phyloP scores from a whole-genome alignment of 352 stramenopile genomes.

The Globisporangium solare region DNA sequence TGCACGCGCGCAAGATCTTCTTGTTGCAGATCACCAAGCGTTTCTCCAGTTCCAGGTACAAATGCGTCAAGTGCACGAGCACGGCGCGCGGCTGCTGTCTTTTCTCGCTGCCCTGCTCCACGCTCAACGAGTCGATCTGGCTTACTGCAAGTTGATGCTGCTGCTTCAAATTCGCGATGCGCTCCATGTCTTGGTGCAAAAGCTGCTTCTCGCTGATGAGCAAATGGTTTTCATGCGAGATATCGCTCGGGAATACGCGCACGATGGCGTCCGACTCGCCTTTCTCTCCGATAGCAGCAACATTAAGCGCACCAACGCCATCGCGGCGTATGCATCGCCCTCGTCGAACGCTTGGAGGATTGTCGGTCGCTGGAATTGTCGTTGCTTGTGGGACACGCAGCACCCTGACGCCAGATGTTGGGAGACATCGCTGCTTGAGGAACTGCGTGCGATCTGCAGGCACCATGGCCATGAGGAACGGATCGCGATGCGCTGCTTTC shows the following conservation, averaged over 20 bases:
- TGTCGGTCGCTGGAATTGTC: no score
- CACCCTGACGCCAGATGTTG: slow-evolving; percentile 49
- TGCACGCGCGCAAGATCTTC: slow-evolving; percentile 48
- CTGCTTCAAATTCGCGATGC: slow-evolving; percentile 20
- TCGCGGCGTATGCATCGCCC: no score
- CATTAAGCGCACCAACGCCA: no score
- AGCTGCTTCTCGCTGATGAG: slow-evolving; percentile 58
- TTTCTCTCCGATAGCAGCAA: no score
- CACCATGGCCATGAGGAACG: slow-evolving; percentile 56
- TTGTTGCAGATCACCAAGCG: slow-evolving; percentile 58
- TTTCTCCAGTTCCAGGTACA: slow-evolving; percentile 37
- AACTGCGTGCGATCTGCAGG: slow-evolving; percentile 36
- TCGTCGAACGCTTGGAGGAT: slow-evolving; percentile 16
- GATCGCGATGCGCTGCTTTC: slow-evolving; percentile 47
- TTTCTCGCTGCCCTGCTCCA: not conserved
- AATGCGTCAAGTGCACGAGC: slow-evolving; percentile 44
- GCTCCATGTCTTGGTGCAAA: slow-evolving; percentile 49
- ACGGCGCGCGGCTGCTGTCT: slow-evolving; percentile 29
- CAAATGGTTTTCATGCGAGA: slow-evolving; percentile 37
- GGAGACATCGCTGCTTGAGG: slow-evolving; percentile 37
- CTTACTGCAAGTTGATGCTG: slow-evolving; percentile 12
- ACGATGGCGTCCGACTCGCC: slow-evolving; percentile 18
- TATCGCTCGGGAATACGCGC: slow-evolving; percentile 51
- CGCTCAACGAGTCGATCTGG: slow-evolving; percentile 1
- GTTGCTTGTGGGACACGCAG: slow-evolving; percentile 27